These are phyloP conservation scores for Ogataea zsoltii DNA, from an alignment of 805 yeast genomes.

Conservation along the genomic window DNA sequence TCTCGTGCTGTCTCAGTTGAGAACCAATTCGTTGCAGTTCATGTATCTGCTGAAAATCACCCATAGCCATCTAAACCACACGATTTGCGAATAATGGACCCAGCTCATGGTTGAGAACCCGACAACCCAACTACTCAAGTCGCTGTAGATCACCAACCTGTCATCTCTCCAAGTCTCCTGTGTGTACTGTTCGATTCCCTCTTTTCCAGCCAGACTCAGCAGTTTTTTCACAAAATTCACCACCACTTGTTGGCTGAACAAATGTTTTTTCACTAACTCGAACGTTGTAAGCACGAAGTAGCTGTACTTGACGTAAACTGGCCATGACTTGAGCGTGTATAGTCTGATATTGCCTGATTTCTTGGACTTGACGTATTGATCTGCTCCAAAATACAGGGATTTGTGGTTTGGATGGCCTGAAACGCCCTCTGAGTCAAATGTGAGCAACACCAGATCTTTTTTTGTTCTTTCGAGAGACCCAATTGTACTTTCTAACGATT, in stretches of 20 bases:
- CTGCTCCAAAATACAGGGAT: conserved; percentile 56
- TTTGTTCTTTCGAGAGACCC: conserved; percentile 16
- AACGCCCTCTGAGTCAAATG: conserved; percentile 83
- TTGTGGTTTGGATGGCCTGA: conserved; percentile 88
- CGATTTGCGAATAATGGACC: conserved; percentile 89
- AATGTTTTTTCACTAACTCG: conserved; percentile 32
- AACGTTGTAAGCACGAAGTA: conserved; percentile 43
- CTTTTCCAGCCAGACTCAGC: not conserved
- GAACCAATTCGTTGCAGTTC: conserved; percentile 63
- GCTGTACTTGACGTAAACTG: conserved; percentile 46
- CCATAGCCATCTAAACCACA: conserved; percentile 95
- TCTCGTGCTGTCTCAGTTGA: too few relatives aligned
- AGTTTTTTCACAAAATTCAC: not conserved
- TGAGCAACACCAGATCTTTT: conserved; percentile 48
- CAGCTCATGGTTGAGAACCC: conserved; percentile 70
- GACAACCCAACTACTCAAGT: conserved; percentile 41
- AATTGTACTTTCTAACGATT: conserved; percentile 32
- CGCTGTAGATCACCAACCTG: conserved; percentile 41
- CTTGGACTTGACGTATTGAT: conserved; percentile 30
- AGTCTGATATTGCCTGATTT: not conserved
- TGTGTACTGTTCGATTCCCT: not conserved
- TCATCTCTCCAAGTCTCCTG: not conserved
- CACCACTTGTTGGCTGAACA: conserved; percentile 3
- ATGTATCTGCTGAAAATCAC: conserved; percentile 72
- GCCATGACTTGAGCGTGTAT: conserved; percentile 34